Evolutionary conservation across 345 rosid genomes (phyloP), one percentile per base, ranked within the genome.

Genomic region (Pistacia vera): DNA sequence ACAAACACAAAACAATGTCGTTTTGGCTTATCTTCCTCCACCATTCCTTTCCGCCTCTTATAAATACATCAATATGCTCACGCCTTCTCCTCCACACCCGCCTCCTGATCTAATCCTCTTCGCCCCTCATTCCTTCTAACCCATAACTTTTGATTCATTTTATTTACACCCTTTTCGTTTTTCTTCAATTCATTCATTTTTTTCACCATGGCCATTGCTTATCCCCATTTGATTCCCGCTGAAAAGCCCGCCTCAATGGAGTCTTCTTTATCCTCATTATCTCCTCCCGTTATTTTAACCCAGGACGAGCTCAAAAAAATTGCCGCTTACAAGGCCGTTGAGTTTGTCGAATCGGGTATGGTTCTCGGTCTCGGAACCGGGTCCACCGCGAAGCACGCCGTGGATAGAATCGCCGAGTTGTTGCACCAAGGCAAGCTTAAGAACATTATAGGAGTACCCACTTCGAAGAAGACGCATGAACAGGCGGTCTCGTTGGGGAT

Each of bases 331-430:
- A 92, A 92, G 72, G 99, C 99, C 38, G 99, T 93, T 5, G 98
- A 93, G 68, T 93, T 81, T 76, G 98, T 96, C 28, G 79, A 89
- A 75, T 96, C 99, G 63, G 99, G 99, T n/a, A 96, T 96, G 99
- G 97, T 96, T 66, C 81, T 93, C 18, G 99, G 97, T 44, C 93
- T 96, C 41, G 99, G 98, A 12, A 96, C 99, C 7, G 98, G 99
- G 67, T 96, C 99, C 80, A 96, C 99, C 11, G 99, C 99, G 71
- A 88, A 83, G 51, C 97, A 93, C 86, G 98, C 98, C 75, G 93
- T 96, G n/a, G 95, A 89, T 73, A 91, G 97, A 2, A 92, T 93
- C 77, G 99, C 91, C 9, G 94, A 93, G 58, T 89, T 96, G 51
- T 81, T 96, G 58, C 83, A 78, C 4, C 94, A 84, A 60, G 98